Base-by-base conservation (phyloP, 1,284 basidiomycete species). In the Ustilago sp. region DNA sequence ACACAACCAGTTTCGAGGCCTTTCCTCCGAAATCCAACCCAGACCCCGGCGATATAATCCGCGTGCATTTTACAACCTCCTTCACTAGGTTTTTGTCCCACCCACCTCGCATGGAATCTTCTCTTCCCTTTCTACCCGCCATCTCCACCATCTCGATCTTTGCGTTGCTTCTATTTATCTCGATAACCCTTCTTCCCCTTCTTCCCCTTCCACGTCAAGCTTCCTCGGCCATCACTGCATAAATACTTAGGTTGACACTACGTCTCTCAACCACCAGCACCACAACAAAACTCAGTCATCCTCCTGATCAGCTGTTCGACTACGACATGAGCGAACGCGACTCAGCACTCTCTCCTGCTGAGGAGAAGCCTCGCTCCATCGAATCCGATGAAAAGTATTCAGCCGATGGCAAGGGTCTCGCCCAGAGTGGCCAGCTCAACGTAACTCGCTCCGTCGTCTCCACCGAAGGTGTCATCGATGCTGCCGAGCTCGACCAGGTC, bases 381-480 rank as follows among this genome's bases (percentile, higher is more conserved):
- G 38, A 67, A 9, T 68, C 62, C 11, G 50, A 68, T 12, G 64
- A 68, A 15, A 63, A 76, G 60, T 38, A 45, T 31, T 71, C 68
- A 8, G 15, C 51, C 41, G 62, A 70, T 31, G 57, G 11, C 56
- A 71, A 75, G 58, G 39, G n/a, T 45, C 34, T 36, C 35, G 13
- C 47, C n/a, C 58, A 55, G 2, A 48, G 53, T 39, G 45, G 48
- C 23, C 55, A 59, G 6, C 63, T 63, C 63, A 38, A 61, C 41
- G 55, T 63, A 32, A 77, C 74, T 17, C 62, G 59, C n/a, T 77
- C 74, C 57, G 43, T 77, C 28, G 69, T 63, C 51, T 66, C 65
- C 23, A 69, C 74, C 28, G 74, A 77, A 23, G 74, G 74, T 15
- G 56, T 77, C 50, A 69, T 77, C 66, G 66, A 73, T 51, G 65